Evolutionary conservation across 2,329 filamentous ascomycete species (phyloP).

Genomic region (Botrytis sinoallii): DNA sequence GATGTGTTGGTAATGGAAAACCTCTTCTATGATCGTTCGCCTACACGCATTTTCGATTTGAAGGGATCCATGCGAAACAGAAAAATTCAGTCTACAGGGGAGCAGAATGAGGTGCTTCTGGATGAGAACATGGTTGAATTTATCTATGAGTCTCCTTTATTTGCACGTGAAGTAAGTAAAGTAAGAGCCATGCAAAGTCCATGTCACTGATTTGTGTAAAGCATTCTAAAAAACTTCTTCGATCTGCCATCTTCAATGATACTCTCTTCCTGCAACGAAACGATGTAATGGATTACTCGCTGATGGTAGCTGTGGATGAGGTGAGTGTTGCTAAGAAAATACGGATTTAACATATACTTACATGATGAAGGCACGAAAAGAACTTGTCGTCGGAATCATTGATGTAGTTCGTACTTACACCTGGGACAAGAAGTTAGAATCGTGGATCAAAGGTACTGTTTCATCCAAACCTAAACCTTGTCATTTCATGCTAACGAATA

Average conservation of each 20-base stretch:
- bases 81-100: conserved; percentile 92
- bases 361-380: conserved; percentile 56
- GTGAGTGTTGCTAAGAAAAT: conserved; percentile 7
- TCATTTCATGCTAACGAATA: background rate
- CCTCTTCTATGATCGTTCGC: conserved; percentile 89
- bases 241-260: conserved; percentile 94
- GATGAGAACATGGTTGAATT: conserved; percentile 99
- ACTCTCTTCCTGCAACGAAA: conserved; percentile 91
- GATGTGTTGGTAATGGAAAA: conserved; percentile 97
- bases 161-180: conserved; percentile 66
- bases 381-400: conserved; percentile 95
- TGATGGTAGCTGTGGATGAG: conserved; percentile 98
- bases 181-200: background rate
- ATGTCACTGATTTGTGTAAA: conserved; percentile 17
- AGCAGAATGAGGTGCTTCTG: conserved; percentile 91
- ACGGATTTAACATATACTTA: conserved; percentile 7
- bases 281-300: conserved; percentile 98
- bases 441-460: conserved; percentile 77
- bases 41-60: conserved; percentile 88
- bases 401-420: conserved; percentile 98
- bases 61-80: conserved; percentile 99
- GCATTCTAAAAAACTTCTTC: conserved; percentile 90
- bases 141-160: conserved; percentile 95
- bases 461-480: too few species aligned
- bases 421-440: conserved; percentile 99